A percentile compares a stretch with the other conserved stretches of the same genome.
Evolutionary conservation across 139 green algal species (phyloP).

Genomic region (Micractinium sp.): DNA sequence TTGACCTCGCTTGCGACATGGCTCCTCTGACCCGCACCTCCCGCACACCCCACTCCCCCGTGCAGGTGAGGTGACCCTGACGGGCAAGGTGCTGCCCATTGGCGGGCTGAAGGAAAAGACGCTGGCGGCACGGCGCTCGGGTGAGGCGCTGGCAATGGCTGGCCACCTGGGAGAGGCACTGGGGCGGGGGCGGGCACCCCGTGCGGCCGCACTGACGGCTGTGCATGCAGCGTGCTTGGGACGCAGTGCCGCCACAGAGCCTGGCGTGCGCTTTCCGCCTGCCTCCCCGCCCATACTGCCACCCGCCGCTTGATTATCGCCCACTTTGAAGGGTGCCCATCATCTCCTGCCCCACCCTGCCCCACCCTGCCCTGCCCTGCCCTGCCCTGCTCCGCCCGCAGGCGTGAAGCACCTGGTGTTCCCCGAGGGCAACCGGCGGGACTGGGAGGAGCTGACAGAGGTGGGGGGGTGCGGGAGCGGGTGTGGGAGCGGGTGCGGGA

Average conservation of each 20-base stretch:
- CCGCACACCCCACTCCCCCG: background rate
- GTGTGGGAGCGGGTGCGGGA: too few relatives aligned
- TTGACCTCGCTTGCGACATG: constrained; percentile 62
- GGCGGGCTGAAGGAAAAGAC: constrained; percentile 96
- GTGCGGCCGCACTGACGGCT: background rate
- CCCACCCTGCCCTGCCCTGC: too few relatives aligned
- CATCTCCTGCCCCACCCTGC: too few relatives aligned
- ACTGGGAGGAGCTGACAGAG: constrained; percentile 92
- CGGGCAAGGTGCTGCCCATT: constrained; percentile 92
- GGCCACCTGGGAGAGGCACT: too few relatives aligned
- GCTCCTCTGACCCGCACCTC: background rate
- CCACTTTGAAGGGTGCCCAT: too few relatives aligned
- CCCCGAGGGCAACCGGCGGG: constrained; percentile 87
- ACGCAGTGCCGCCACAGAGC: too few relatives aligned
- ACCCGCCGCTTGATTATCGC: too few relatives aligned
- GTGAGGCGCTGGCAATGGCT: constrained; percentile 54
- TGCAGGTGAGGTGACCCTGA: constrained; percentile 93
- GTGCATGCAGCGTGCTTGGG: background rate
- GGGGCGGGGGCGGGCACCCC: too few relatives aligned
- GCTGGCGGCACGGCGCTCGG: constrained; percentile 82
- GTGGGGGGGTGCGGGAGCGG: too few relatives aligned
- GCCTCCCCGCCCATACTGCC: too few relatives aligned
- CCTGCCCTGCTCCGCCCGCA: constrained; percentile 15
- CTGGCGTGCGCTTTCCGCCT: too few relatives aligned
- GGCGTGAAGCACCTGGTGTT: constrained; percentile 83